phyloP scores from a whole-genome alignment of 345 rosid species.

The Acer negundo region DNA sequence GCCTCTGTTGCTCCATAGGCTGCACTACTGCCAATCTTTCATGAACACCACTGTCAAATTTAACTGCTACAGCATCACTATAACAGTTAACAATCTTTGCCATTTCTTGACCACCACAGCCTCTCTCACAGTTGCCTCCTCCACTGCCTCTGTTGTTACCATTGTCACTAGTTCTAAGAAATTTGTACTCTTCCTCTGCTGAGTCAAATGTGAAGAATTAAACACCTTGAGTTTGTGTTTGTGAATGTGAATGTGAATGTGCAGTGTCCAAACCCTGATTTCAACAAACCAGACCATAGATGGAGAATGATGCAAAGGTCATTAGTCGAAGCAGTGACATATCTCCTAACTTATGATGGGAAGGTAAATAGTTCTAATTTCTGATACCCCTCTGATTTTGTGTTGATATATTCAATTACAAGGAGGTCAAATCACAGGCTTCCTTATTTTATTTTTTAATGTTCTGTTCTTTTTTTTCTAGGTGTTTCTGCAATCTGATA shows the following conservation, averaged over 20 bases:
- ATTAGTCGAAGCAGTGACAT: slow-evolving; percentile 60
- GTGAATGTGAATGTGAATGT: slow-evolving; percentile 22
- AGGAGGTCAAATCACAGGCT: background rate
- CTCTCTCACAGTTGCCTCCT: background rate
- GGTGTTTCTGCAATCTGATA: slow-evolving; percentile 72
- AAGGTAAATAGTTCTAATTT: slow-evolving; percentile 40
- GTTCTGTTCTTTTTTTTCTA: slow-evolving; percentile 21
- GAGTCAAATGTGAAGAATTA: background rate
- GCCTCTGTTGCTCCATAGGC: background rate
- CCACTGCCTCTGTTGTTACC: background rate
- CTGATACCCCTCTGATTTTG: background rate
- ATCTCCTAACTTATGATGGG: slow-evolving; percentile 55
- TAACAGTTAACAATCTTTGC: background rate
- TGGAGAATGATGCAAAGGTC: slow-evolving; percentile 71
- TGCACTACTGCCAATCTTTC: background rate
- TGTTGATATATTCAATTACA: background rate
- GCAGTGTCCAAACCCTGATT: slow-evolving; percentile 80
- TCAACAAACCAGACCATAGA: slow-evolving; percentile 59
- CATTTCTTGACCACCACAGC: background rate
- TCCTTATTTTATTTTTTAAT: slow-evolving; percentile 4
- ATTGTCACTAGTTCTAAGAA: background rate
- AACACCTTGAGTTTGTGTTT: background rate
- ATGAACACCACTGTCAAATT: background rate
- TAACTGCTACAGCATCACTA: background rate
- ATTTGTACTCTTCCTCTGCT: background rate